Evolutionary conservation across 1,284 basidiomycete species (phyloP), one percentile per base, ranked within the genome.

Genomic region (Malassezia furfur): DNA sequence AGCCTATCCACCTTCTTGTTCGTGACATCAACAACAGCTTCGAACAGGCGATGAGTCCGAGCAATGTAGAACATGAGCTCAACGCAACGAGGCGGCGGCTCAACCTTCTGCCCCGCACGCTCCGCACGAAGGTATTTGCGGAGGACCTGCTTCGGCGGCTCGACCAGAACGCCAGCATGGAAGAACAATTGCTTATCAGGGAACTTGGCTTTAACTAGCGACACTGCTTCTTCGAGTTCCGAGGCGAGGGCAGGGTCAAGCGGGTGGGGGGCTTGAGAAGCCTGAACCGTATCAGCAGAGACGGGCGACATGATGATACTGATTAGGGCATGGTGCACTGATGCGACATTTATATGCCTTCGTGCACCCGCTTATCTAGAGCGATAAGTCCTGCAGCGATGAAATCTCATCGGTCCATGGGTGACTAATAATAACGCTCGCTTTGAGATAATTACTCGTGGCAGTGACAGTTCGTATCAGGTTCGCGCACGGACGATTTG

Each of bases 61-160:
- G 36, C 39, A 21, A 48, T 48, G 17, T 38, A 35, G 11, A 48
- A 48, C 15, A 48, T 32, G 19, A 54, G 31, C 1, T 21, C 25
- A n/a, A 54, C 48, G 22, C 34, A 30, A 9, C 52, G 52, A 14
- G 52, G 37, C 7, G 45, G 52, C 4, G 45, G 45, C 5, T 22
- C n/a, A 9, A 30, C 15, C 14, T 31, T 46, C 39, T 40, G 31
- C 6, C 52, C 52, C 4, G 17, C 21, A 15, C 52, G 52, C 21
- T 54, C 52, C 12, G 53, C 53, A 11, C 53, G 53, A 10, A 54
- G 30, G 32, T 21, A 54, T 2, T 28, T 19, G 39, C 31, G 52
- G 17, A 54, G 45, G 0, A 48, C 12, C 6, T 21, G 19, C 30
- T 48, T 48, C 2, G 52, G 46, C 17, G 52, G 52, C 52, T 54